Evolutionary conservation across 257 asterid species (phyloP), one percentile per base, ranked within the genome.

Genomic region (Fraxinus cuspidata): DNA sequence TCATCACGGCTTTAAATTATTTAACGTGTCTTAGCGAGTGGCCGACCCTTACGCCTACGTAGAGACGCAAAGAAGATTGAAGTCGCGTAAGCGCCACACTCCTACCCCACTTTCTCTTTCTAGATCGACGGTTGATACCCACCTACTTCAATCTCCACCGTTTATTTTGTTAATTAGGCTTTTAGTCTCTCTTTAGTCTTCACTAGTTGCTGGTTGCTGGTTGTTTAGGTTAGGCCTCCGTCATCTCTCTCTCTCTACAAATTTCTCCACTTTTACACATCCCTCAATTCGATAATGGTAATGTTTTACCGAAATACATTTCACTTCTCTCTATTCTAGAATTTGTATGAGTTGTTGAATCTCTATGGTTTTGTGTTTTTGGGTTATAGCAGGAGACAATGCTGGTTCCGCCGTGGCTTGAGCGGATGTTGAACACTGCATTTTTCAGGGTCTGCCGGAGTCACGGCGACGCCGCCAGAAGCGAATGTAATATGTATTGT

Each of bases 391-490:
- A 89, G 88, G 85, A 82, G 2, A 75, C 87, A 87, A 88, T 87
- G 97, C 79, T 56, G 91, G 92, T 87, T 37, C 97, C 99, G 5
- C 91, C 98, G 18, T 95, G 99, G 99, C 88, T 95, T 8, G 99
- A 93, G 76, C 86, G 77, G 28, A 80, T 95, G 72, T 79, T 95
- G 8, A 86, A 71, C 77, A 88, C 96, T 1, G 38, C 80, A 2
- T 95, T 95, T 88, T 95, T 95, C 90, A 53, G 73, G 3, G 86
- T 81, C 7, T 95, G 99, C 88, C 88, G 90, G 83, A 84, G 83
- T 0, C 99, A 95, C 91, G 81, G 88, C 28, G 98, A 88, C 78
- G 94, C 97, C 35, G 91, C 97, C 78, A 78, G 92, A 63, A 91
- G 92, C 32, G 99, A 95, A 78, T 91, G 97, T 80, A 95, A 95